These are phyloP conservation scores for Thuidium tamariscinum DNA, from an alignment of 225 moss, liverwort and hornwort species.

Conservation along the genomic window DNA sequence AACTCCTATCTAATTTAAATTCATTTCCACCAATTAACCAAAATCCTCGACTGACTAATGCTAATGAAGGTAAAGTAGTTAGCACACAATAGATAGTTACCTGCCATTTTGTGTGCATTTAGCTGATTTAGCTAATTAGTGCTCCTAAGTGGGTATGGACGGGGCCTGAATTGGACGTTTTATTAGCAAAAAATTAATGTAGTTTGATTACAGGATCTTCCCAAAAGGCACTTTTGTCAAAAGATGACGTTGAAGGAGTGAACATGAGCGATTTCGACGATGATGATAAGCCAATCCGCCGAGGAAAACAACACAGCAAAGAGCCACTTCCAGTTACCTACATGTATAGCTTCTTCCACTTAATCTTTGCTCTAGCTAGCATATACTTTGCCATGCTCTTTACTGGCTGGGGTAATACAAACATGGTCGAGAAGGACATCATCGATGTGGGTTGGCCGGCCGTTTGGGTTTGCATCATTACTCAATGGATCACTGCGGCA, in stretches of 20 bases:
- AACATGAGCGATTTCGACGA: conserved; percentile 38
- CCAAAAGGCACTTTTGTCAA: conserved; percentile 59
- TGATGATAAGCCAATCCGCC: conserved; percentile 52
- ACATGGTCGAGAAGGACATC: conserved; percentile 75
- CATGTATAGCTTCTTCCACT: conserved; percentile 92
- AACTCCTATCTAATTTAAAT: not conserved
- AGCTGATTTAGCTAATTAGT: too few relatives aligned
- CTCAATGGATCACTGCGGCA: conserved; percentile 86
- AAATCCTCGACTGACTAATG: not conserved
- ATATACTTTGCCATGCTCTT: conserved; percentile 99
- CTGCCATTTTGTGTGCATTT: not conserved
- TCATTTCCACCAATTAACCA: not conserved
- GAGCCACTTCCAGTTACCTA: conserved; percentile 88
- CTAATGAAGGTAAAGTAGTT: not conserved
- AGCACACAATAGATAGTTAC: not conserved
- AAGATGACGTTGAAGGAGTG: conserved; percentile 68
- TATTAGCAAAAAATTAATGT: not conserved
- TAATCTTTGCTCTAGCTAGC: conserved; percentile 94
- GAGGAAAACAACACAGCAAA: conserved; percentile 57
- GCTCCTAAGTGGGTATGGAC: not conserved
- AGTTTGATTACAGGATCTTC: conserved; percentile 9
- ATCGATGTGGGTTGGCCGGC: conserved; percentile 98
- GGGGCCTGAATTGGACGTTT: not conserved
- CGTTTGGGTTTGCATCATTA: conserved; percentile 90
- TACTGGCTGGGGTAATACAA: conserved; percentile 93